A percentile compares a stretch with the other conserved stretches of the same genome.
Evolutionary conservation across 129 eudicot genomes (phyloP).

Genomic region (Rutidosis leptorrhynchoides): DNA sequence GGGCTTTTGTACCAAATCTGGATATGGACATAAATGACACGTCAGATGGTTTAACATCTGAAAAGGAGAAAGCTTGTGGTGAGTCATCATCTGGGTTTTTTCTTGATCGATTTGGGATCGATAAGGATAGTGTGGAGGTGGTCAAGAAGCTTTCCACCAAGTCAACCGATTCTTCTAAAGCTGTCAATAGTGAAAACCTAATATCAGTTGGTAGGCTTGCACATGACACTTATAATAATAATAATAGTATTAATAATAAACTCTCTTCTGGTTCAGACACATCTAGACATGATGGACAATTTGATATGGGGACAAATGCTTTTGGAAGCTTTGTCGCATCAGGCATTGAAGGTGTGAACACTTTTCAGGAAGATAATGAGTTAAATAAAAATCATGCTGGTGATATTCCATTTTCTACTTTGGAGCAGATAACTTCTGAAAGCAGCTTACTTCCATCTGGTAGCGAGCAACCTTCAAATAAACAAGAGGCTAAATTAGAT

Average conservation of each 20-base stretch:
- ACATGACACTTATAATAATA: slow-evolving; percentile 19
- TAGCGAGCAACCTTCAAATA: slow-evolving; percentile 25
- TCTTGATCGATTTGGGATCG: slow-evolving; percentile 34
- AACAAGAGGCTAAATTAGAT: slow-evolving; percentile 31
- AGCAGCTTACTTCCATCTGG: slow-evolving; percentile 2
- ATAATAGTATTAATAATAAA: slow-evolving; percentile 16
- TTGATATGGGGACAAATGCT: slow-evolving; percentile 20
- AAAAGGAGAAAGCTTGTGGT: slow-evolving; percentile 28
- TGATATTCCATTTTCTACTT: slow-evolving; percentile 24
- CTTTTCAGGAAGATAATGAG: slow-evolving; percentile 33
- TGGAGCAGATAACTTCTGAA: slow-evolving; percentile 30
- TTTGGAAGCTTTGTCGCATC: slow-evolving; percentile 26
- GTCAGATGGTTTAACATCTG: slow-evolving; percentile 32
- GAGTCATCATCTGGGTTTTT: slow-evolving; percentile 36
- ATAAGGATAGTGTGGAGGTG: slow-evolving; percentile 23
- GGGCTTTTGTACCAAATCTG: slow-evolving; percentile 22
- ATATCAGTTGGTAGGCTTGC: slow-evolving; percentile 29
- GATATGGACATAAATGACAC: slow-evolving; percentile 21
- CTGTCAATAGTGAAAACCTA: slow-evolving; percentile 15
- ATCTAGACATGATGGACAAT: slow-evolving; percentile 31
- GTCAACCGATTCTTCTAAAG: slow-evolving; percentile 15
- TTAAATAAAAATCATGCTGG: slow-evolving; percentile 22
- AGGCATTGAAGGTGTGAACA: slow-evolving; percentile 16
- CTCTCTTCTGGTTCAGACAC: slow-evolving; percentile 32
- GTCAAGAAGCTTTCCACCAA: slow-evolving; percentile 28